Base-by-base conservation (phyloP, 2,329 filamentous ascomycete species). In the Botryotinia convoluta region DNA sequence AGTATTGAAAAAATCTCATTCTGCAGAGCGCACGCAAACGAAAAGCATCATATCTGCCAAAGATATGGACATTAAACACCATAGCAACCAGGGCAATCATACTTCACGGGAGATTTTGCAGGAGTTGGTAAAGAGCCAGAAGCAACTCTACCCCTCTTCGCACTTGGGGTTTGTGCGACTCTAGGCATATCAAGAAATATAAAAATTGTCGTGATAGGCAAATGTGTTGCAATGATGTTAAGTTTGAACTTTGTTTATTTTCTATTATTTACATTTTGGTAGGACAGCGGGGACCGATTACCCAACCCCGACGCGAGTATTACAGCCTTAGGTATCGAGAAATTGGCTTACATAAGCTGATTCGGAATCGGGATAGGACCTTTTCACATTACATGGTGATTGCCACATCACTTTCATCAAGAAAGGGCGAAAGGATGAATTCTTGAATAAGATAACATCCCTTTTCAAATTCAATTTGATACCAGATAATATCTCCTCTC, bases 131-230 rank as follows among this genome's bases (percentile, higher is more conserved):
- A 74, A 20, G 79, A 80, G 48, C 79, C 77, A 75, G 85, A 85
- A 73, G 84, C 83, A 78, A 81, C 77, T 42, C 78, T 78, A 64
- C 79, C 82, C 76, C 82, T 83, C 78, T 83, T 84, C 69, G 79
- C 79, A 75, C 81, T 81, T 37, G 83, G 83, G 14, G 82, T 81
- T 75, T 86, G 86, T 78, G 85, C 85, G 72, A 88, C 84, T 82
- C 87, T 86, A 82, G 87, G 86, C 87, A 90, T 90, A 51, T 69
- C 39, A 16, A 22, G 42, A 57, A 69, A 64, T 57, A 29, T 10
- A 39, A 42, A 48, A 54, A n/a, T 67, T 68, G 51, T 45, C 39
- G 70, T 59, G 9, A 32, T 16, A 26, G 29, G 29, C 29, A 39
- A 35, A 39, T 54, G 16, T 37, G 37, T 60, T 60, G 48, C 37